Percentiles rank a stretch among this genome's conserved stretches.
Conservation (phyloP, 106 monocot genomes). For the Chionographis japonica region DNA sequence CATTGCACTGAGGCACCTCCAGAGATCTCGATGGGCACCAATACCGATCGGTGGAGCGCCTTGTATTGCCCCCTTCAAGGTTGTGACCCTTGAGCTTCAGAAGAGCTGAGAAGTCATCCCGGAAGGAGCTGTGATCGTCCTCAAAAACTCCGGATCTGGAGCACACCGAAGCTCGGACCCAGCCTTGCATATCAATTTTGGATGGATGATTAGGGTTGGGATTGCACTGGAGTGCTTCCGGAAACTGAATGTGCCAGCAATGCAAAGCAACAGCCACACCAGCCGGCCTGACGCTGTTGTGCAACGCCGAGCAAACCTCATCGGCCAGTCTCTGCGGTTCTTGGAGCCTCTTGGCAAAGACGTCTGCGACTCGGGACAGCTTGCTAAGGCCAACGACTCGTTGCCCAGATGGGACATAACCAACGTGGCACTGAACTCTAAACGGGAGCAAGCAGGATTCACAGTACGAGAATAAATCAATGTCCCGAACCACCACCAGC, state of each 20-base stretch:
- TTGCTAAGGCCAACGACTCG: slow-evolving; percentile 91
- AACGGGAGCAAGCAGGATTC: slow-evolving; percentile 96
- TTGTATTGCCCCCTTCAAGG: slow-evolving; percentile 5
- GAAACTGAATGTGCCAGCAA: slow-evolving; percentile 80
- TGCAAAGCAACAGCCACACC: slow-evolving; percentile 85
- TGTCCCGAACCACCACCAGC: slow-evolving; percentile 76
- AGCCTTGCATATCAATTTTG: slow-evolving; percentile 38
- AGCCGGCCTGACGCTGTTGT: slow-evolving; percentile 61
- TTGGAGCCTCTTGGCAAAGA: slow-evolving; percentile 90
- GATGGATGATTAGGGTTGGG: slow-evolving; percentile 9
- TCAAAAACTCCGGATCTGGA: slow-evolving; percentile 68
- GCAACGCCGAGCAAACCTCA: slow-evolving; percentile 71
- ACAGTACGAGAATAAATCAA: slow-evolving; percentile 85
- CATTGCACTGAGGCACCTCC: slow-evolving; percentile 28
- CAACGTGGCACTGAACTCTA: slow-evolving; percentile 69
- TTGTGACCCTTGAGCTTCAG: slow-evolving; percentile 56
- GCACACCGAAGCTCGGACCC: slow-evolving; percentile 32
- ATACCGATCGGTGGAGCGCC: slow-evolving; percentile 4
- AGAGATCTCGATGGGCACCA: slow-evolving; percentile 72
- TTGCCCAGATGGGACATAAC: slow-evolving; percentile 69
- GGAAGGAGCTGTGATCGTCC: slow-evolving; percentile 31
- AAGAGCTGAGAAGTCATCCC: slow-evolving; percentile 60
- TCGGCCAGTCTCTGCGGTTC: slow-evolving; percentile 71
- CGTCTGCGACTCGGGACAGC: slow-evolving; percentile 83
- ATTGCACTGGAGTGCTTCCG: slow-evolving; percentile 26